Evolutionary conservation across 176 grass and related monocot genomes (phyloP).

Genomic region (Otatea glauca): DNA sequence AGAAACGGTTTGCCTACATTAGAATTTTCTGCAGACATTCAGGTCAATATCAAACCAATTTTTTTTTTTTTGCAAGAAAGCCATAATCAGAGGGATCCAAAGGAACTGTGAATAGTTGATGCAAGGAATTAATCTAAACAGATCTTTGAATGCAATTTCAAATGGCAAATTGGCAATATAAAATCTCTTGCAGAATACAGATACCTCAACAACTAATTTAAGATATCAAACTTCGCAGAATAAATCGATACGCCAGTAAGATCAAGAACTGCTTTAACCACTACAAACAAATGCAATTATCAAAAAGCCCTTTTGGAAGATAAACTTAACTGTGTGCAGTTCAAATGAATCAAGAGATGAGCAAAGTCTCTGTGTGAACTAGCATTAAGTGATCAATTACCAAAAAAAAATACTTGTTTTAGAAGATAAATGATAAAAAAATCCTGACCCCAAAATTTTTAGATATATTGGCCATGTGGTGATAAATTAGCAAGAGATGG

Average conservation of each 20-base stretch:
- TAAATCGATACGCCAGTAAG: not conserved
- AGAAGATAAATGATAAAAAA: not conserved
- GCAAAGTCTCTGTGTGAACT: not conserved
- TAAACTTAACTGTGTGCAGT: not conserved
- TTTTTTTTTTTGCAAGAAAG: not conserved
- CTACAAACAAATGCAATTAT: not conserved
- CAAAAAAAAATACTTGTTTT: not conserved
- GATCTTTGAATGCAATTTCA: not conserved
- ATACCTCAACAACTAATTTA: not conserved
- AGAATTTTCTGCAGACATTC: constrained; percentile 12
- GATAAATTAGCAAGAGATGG: not conserved
- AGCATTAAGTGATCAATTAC: not conserved
- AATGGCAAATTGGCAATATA: not conserved
- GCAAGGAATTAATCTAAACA: not conserved
- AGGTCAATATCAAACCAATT: not conserved
- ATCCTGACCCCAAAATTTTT: not conserved
- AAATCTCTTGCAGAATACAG: not conserved
- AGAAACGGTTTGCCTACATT: constrained; percentile 3
- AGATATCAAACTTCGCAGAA: not conserved
- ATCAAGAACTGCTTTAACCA: not conserved
- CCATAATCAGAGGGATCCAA: not conserved
- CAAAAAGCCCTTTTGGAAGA: not conserved
- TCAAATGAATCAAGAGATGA: not conserved
- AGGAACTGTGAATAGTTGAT: not conserved
- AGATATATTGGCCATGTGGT: not conserved